Percentiles rank a stretch among this genome's conserved stretches.
Evolutionary conservation across 139 green algal genomes (phyloP).

Genomic region (Nannochloris sp.): DNA sequence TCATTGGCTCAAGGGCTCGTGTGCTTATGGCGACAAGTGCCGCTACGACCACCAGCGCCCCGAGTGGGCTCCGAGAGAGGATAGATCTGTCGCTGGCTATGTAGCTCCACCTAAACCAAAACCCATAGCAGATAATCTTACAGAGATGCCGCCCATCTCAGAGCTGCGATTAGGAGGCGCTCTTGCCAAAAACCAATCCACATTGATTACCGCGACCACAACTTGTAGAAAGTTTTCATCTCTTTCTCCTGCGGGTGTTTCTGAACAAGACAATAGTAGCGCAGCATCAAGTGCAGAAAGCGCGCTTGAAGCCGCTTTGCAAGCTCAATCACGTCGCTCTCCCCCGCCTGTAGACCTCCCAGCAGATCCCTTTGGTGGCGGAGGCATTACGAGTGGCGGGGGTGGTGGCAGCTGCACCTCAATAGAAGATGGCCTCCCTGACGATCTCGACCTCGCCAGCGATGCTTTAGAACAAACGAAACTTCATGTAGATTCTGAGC

Average conservation of each 20-base stretch:
- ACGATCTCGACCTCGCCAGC: too few species aligned
- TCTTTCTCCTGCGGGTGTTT: not conserved
- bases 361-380: slow-evolving; percentile 8
- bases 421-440: too few species aligned
- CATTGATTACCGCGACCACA: too few species aligned
- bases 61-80: slow-evolving; percentile 9
- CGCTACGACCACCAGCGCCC: slow-evolving; percentile 23
- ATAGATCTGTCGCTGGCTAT: not conserved
- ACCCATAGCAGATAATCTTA: slow-evolving; percentile 9
- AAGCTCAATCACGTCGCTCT: not conserved
- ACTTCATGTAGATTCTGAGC: too few species aligned
- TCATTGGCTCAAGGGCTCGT: slow-evolving; percentile 49
- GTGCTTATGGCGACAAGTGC: slow-evolving; percentile 43
- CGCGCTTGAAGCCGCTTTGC: not conserved
- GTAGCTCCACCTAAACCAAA: not conserved
- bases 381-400: too few species aligned
- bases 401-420: too few species aligned
- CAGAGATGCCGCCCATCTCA: slow-evolving; percentile 19
- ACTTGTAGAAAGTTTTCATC: too few species aligned
- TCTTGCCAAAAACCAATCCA: too few species aligned
- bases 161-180: slow-evolving; percentile 16
- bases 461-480: too few species aligned
- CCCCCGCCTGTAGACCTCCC: not conserved
- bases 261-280: not conserved
- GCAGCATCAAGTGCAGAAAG: not conserved